Evolutionary conservation across 2,329 filamentous ascomycete species (phyloP), one percentile per base, ranked within the genome.

Genomic region (Diaporthe batatas): DNA sequence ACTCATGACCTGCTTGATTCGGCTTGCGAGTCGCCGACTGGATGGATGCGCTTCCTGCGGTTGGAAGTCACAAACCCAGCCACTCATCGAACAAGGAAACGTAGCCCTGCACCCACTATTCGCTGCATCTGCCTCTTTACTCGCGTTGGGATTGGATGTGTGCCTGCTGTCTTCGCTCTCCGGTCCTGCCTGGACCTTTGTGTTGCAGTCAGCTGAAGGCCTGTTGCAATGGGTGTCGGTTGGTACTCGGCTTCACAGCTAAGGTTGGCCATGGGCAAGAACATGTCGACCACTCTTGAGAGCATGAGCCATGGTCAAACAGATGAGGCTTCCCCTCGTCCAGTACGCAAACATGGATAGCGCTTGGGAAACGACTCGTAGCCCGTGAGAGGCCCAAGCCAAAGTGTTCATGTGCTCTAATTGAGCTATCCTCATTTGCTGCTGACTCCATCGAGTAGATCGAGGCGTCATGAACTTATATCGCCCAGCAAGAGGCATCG

Each of bases 1-100:
- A 62, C 68, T 49, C 51, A 72, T 59, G 72, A 72, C 72, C 72
- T 73, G 49, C 69, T 58, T 21, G 6, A 72, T 72, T 25, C 55
- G 70, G 69, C 39, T 39, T 57, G 51, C 23, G n/a, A 18, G 65
- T 67, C 70, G 55, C 69, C 47, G 59, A 72, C 72, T 59, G 69
- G 69, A 57, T 54, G 62, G 53, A 39, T 72, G 70, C 62, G 59
- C 70, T 68, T 72, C 32, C 57, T 70, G 55, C 71, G 68, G 65
- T 51, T 58, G 62, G 39, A 47, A 62, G 25, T 62, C 65, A 58
- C 51, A 71, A 73, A 54, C 68, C 59, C 68, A 67, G 21, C 68
- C 59, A 73, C 44, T 68, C 68, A 73, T 68, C 53, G 70, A 71
- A 57, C 58, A 32, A 25, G 72, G 16, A 57, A 42, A 42, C 64